Evolutionary conservation across 164 flowering plant species (phyloP), one percentile per base, ranked within the genome.

Genomic region (Magnolia changhungtana): DNA sequence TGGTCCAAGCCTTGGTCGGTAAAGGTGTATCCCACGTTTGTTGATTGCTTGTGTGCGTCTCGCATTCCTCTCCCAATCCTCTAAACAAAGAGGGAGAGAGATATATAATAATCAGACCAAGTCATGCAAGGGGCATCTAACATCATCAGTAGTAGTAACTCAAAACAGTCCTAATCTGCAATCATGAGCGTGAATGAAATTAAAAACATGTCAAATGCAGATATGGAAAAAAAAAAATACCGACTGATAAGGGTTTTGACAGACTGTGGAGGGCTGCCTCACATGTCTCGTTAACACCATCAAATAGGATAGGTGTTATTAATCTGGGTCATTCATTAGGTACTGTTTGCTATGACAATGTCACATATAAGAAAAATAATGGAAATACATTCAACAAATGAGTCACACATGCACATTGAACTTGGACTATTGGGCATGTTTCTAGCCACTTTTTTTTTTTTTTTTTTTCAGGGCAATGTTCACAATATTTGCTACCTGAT

Each of bases 61-160:
- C 11, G 76, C 76, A 67, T 78, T 78, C 50, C 14, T 49, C 14
- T 65, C 63, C 20, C 72, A 55, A 67, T 45, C 4, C 80, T 78
- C 55, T 66, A 61, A 67, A n/a, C n/a, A 58, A 23, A 9, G 23
- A 63, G 3, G 8, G 27, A 10, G 11, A 20, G 7, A 20, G 27
- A 68, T 11, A 7, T 68, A 1, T 45, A 85, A 83, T 50, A 84
- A 80, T 61, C 27, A 24, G 18, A 19, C 18, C 49, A 29, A 0
- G 24, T 19, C 1, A 29, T 24, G 37, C 7, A 23, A 23, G 5
- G 14, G 49, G 85, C 81, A 82, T 20, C 8, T 19, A 8, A 84
- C 8, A 78, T 55, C 4, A 78, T 67, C 2, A 83, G 72, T 0
- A 63, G 81, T 82, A 84, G 86, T 61, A 78, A 29, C 71, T 72